Conservation (phyloP, 2,329 filamentous ascomycete species). For the Scedosporium apiospermum region DNA sequence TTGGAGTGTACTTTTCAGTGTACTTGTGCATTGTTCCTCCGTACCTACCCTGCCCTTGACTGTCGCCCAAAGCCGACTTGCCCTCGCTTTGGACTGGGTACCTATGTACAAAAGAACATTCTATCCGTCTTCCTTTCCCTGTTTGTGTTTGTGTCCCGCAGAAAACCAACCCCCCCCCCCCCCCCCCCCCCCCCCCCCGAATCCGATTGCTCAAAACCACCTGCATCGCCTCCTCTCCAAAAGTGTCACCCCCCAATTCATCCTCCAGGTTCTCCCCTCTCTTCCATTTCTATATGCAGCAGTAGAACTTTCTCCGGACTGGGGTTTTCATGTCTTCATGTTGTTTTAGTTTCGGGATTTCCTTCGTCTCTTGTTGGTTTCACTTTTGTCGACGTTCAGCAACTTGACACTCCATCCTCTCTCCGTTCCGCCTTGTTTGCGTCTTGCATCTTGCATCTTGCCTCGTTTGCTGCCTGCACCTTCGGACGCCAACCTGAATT, state of each 20-base stretch:
- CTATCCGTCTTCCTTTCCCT: slow-evolving; percentile 8
- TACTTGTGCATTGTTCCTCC: not conserved
- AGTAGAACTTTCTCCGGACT: not conserved
- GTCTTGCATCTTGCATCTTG: not conserved
- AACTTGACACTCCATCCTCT: too few relatives aligned
- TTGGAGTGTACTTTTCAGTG: too few relatives aligned
- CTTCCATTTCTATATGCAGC: not conserved
- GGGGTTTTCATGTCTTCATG: too few relatives aligned
- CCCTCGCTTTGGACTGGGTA: not conserved
- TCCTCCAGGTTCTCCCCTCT: not conserved
- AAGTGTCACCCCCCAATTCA: not conserved
- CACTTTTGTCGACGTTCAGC: too few relatives aligned
- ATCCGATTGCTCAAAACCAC: slow-evolving; percentile 1
- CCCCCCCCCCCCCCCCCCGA: not conserved
- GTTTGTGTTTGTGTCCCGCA: not conserved
- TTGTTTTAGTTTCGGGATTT: too few relatives aligned
- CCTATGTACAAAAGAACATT: slow-evolving; percentile 7
- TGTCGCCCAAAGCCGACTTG: not conserved
- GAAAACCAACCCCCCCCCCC: not conserved
- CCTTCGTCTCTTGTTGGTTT: too few relatives aligned
- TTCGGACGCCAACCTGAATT: not conserved
- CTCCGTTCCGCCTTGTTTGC: not conserved
- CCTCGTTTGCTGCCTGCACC: not conserved
- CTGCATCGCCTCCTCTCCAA: slow-evolving; percentile 2
- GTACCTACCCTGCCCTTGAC: not conserved